Evolutionary conservation across 2,329 filamentous ascomycete species (phyloP).

Genomic region (Scortechinia acanthostroma): DNA sequence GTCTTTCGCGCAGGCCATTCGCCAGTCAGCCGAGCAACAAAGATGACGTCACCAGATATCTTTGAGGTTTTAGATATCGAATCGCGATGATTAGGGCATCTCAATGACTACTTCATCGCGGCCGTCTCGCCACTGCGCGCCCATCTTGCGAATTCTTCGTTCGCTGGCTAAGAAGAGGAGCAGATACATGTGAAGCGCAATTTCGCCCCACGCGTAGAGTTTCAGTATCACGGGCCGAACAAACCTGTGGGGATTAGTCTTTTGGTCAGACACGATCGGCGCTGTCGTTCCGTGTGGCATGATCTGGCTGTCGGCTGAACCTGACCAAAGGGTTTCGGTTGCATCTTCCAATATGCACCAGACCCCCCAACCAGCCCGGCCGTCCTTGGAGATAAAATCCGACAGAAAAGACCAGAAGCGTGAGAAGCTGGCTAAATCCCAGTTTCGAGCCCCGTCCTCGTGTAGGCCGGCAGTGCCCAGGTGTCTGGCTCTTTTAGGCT

Average conservation of each 20-base stretch:
- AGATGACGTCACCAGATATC: too few species aligned
- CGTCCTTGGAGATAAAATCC: background rate
- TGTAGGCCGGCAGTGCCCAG: background rate
- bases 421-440: background rate
- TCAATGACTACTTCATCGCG: background rate
- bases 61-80: too few species aligned
- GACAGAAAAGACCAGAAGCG: background rate
- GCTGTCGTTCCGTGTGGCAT: background rate
- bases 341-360: background rate
- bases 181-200: background rate
- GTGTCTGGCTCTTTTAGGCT: background rate
- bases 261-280: too few species aligned
- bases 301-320: background rate
- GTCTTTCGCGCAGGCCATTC: too few species aligned
- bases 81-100: background rate
- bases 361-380: background rate
- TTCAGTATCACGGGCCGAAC: background rate
- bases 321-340: background rate
- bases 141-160: background rate
- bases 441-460: background rate
- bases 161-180: background rate
- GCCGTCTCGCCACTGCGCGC: background rate
- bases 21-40: too few species aligned
- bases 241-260: too few species aligned
- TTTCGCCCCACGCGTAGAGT: slow-evolving; percentile 1